Percentiles rank a stretch among this genome's conserved stretches.
Evolutionary conservation across 2,329 filamentous ascomycete species (phyloP).

Genomic region (Passalora sequoiae): DNA sequence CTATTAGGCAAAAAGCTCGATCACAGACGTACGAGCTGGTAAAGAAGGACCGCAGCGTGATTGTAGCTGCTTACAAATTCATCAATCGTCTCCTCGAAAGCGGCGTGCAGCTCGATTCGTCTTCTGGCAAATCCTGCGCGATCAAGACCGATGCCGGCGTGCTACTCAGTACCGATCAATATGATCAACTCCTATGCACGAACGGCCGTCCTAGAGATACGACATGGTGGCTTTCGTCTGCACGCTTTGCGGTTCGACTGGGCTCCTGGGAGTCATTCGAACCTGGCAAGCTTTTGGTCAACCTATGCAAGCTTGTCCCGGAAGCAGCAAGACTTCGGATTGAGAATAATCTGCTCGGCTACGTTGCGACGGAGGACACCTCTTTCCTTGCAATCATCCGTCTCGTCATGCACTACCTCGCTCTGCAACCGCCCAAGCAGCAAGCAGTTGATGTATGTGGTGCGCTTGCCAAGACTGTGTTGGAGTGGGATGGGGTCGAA

Average conservation of each 20-base stretch:
- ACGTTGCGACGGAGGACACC: slow-evolving; percentile 22
- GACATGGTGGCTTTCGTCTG: background rate
- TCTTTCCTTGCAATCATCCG: slow-evolving; percentile 16
- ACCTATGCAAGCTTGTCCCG: slow-evolving; percentile 5
- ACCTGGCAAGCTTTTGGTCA: slow-evolving; percentile 21
- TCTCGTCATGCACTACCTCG: slow-evolving; percentile 20
- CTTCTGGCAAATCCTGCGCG: background rate
- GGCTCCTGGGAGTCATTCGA: slow-evolving; percentile 14
- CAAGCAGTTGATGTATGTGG: slow-evolving; percentile 5
- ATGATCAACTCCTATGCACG: background rate
- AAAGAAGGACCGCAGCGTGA: background rate
- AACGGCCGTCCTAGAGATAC: background rate
- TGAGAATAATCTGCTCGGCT: slow-evolving; percentile 7
- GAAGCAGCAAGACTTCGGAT: background rate
- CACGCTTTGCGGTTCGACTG: background rate
- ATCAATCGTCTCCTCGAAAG: background rate
- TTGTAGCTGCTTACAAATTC: background rate
- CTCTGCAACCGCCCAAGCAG: slow-evolving; percentile 1
- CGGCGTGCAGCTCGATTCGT: background rate
- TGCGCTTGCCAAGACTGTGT: slow-evolving; percentile 7
- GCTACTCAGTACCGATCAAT: background rate
- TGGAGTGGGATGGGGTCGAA: slow-evolving; percentile 17
- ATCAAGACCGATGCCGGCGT: background rate
- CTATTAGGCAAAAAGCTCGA: slow-evolving; percentile 8
- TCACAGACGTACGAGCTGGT: background rate